Evolutionary conservation across 768 basidiomycete genomes (phyloP).

Genomic region (Cyclocybe cylindracea): DNA sequence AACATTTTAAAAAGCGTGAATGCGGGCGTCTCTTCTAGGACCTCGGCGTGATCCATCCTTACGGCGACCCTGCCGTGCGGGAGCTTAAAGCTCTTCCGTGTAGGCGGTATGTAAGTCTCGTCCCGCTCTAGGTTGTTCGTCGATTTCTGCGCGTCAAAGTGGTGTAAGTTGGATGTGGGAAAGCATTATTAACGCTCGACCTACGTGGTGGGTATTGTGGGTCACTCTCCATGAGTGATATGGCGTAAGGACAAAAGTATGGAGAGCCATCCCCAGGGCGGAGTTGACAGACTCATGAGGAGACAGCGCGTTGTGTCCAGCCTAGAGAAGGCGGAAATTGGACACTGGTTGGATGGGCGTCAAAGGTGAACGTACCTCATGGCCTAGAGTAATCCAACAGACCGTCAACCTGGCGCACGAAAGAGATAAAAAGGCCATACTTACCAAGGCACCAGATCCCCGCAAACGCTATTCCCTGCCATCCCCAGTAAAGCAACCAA

Average conservation of each 20-base stretch:
- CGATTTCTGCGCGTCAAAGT: conserved; percentile 32
- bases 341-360: not conserved
- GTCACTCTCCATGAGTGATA: conserved; percentile 71
- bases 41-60: conserved; percentile 42
- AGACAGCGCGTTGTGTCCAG: conserved; percentile 52
- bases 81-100: conserved; percentile 40
- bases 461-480: conserved; percentile 47
- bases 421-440: conserved; percentile 9
- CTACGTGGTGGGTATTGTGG: conserved; percentile 66
- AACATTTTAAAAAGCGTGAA: conserved; percentile 52
- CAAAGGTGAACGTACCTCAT: conserved; percentile 34
- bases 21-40: conserved; percentile 51
- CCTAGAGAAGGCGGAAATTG: conserved; percentile 26
- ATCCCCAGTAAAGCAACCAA: conserved; percentile 52
- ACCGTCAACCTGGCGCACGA: not conserved
- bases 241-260: conserved; percentile 52
- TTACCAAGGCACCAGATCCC: conserved; percentile 46
- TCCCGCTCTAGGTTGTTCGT: conserved; percentile 65
- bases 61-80: conserved; percentile 43
- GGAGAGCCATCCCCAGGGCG: conserved; percentile 39
- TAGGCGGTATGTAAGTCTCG: conserved; percentile 67
- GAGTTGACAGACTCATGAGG: conserved; percentile 36
- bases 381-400: conserved; percentile 28
- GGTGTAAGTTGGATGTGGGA: not conserved
- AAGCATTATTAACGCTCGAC: conserved; percentile 9